A percentile compares a stretch with the other conserved stretches of the same genome.
These are phyloP conservation scores for Penicillium decumbens DNA, from an alignment of 2,329 filamentous ascomycete genomes.

Conservation along the genomic window DNA sequence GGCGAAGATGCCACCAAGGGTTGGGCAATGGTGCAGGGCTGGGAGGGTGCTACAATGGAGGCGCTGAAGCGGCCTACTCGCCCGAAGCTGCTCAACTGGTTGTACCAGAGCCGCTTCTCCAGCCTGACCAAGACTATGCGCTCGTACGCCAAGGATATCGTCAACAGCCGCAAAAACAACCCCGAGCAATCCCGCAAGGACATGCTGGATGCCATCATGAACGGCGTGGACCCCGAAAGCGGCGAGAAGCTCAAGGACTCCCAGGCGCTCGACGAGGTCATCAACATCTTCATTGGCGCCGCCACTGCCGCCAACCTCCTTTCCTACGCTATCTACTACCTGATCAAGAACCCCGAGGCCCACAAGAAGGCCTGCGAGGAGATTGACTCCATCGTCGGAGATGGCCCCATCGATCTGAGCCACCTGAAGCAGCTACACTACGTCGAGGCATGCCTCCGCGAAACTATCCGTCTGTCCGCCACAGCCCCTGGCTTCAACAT, in stretches of 20 bases:
- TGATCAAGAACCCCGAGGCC: slow-evolving; percentile 57
- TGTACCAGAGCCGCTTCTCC: slow-evolving; percentile 52
- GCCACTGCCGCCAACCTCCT: slow-evolving; percentile 67
- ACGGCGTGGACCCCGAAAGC: slow-evolving; percentile 56
- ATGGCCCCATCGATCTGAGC: slow-evolving; percentile 18
- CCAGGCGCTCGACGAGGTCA: slow-evolving; percentile 61
- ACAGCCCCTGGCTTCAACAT: slow-evolving; percentile 58
- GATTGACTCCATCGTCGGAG: slow-evolving; percentile 49
- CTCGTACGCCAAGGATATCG: slow-evolving; percentile 51
- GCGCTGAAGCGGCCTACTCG: slow-evolving; percentile 53
- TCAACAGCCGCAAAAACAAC: slow-evolving; percentile 51
- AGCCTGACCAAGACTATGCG: slow-evolving; percentile 51
- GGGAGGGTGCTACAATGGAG: slow-evolving; percentile 54
- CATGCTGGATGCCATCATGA: slow-evolving; percentile 56
- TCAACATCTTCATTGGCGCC: slow-evolving; percentile 59
- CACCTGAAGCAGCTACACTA: slow-evolving; percentile 64
- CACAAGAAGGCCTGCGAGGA: slow-evolving; percentile 61
- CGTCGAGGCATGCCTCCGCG: slow-evolving; percentile 61
- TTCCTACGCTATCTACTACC: slow-evolving; percentile 59
- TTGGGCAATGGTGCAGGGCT: slow-evolving; percentile 43
- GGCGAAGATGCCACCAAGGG: slow-evolving; percentile 39
- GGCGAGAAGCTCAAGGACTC: slow-evolving; percentile 54
- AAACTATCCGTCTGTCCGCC: slow-evolving; percentile 60
- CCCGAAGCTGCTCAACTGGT: slow-evolving; percentile 49
- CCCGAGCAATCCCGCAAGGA: slow-evolving; percentile 51